phyloP scores from a whole-genome alignment of 2,329 filamentous ascomycete species.

The Penicillium sp. region DNA sequence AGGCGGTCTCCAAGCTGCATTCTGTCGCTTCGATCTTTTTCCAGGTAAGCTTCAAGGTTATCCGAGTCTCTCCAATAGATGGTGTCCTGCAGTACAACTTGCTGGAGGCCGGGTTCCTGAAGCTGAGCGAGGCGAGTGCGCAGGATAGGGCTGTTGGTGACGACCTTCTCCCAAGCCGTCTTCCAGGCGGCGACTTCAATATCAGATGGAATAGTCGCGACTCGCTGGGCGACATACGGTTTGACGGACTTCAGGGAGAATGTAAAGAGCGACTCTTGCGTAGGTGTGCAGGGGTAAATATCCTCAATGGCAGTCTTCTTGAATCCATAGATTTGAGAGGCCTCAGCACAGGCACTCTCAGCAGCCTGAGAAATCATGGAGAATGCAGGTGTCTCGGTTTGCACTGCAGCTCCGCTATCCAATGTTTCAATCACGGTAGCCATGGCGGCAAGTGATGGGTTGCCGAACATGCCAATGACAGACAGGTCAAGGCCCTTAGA shows the following conservation, averaged over 20 bases:
- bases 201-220: slow-evolving; percentile 37
- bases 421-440: slow-evolving; percentile 35
- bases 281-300: slow-evolving; percentile 44
- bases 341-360: slow-evolving; percentile 38
- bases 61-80: slow-evolving; percentile 32
- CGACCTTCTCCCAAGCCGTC: slow-evolving; percentile 45
- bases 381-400: slow-evolving; percentile 27
- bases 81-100: slow-evolving; percentile 36
- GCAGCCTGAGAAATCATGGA: slow-evolving; percentile 34
- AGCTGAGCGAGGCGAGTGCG: slow-evolving; percentile 47
- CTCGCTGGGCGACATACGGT: slow-evolving; percentile 48
- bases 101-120: slow-evolving; percentile 34
- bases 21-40: slow-evolving; percentile 24
- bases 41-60: slow-evolving; percentile 27
- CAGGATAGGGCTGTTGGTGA: slow-evolving; percentile 44
- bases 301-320: slow-evolving; percentile 34
- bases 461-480: slow-evolving; percentile 36
- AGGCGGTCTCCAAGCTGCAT: slow-evolving; percentile 39
- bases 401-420: slow-evolving; percentile 18
- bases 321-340: slow-evolving; percentile 35
- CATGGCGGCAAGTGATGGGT: slow-evolving; percentile 43
- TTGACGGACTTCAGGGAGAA: slow-evolving; percentile 46
- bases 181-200: slow-evolving; percentile 41
- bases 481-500: slow-evolving; percentile 32
- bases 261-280: slow-evolving; percentile 46